Evolutionary conservation across 768 basidiomycete species (phyloP).

Genomic region (Punctularia strigosozonata): DNA sequence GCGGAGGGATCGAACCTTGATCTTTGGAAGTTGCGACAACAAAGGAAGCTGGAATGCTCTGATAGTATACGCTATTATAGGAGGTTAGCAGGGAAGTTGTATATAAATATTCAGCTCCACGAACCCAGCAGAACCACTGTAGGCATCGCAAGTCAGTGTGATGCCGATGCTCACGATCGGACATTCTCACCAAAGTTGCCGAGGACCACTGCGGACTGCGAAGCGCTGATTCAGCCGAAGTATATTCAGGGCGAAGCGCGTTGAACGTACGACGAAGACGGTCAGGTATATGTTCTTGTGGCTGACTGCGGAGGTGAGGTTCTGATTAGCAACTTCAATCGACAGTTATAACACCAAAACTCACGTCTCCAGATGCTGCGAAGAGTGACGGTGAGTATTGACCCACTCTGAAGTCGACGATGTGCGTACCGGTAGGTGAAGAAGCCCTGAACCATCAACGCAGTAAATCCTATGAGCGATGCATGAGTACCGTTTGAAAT

Average conservation of each 20-base stretch:
- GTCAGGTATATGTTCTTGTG: slow-evolving; percentile 31
- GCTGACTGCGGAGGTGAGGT: slow-evolving; percentile 28
- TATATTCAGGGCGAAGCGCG: neutral
- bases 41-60: neutral
- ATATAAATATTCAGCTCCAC: neutral
- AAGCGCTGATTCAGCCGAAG: neutral
- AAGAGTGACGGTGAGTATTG: slow-evolving; percentile 7
- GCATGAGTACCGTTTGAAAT: neutral
- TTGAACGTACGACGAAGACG: slow-evolving; percentile 25
- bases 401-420: slow-evolving; percentile 21
- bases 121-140: neutral
- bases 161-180: neutral
- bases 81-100: neutral
- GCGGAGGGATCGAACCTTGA: neutral
- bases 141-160: neutral
- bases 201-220: neutral
- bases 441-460: slow-evolving; percentile 43
- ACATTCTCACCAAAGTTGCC: neutral
- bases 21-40: neutral
- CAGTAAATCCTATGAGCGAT: slow-evolving; percentile 32
- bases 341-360: neutral
- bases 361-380: slow-evolving; percentile 11
- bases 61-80: neutral
- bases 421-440: slow-evolving; percentile 23
- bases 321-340: neutral